Evolutionary conservation across 2,329 filamentous ascomycete genomes (phyloP), one percentile per base, ranked within the genome.

Genomic region (Paracorniculantispora psalliotae): DNA sequence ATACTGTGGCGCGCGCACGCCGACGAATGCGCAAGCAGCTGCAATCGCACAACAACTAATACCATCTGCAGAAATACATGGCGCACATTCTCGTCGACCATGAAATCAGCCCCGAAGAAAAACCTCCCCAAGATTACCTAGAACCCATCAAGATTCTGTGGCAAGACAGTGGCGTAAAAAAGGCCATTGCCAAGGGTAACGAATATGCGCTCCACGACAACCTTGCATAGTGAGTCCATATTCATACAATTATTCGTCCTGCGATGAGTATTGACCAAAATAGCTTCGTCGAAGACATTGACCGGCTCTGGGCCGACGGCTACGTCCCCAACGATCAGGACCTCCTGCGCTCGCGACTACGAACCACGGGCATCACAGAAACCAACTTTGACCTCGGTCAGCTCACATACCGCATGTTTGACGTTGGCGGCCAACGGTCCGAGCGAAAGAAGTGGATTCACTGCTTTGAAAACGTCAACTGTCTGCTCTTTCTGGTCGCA

Each of bases 391-490:
- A 96, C 72, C 82, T 96, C 15, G 92, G 92, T 62, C 88, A 93
- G 69, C 83, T 97, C 67, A 96, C 92, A 63, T 97, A 97, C 76
- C 89, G 92, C 68, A 97, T 97, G 92, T 96, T 96, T 74, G 92
- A 96, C 69, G 92, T 96, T 49, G 92, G 92, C 71, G 92, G 92
- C 60, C 92, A 96, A 72, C 82, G 92, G 67, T 96, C 92, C 28
- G 92, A 96, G 75, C 88, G 92, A 63, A 96, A 96, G 82, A 96
- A 96, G 79, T 96, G 92, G 92, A 96, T 96, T 63, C 92, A 96
- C 73, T 94, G 92, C 71, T 96, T 96, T 71, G 92, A 96, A 72
- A 94, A 94, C 64, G 92, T 96, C 63, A 92, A 94, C 69, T 92
- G 91, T 66, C 81, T 97, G 57, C 80, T 97, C 43, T 97, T 97